Evolutionary conservation across 495 filamentous ascomycete species (phyloP), one percentile per base, ranked within the genome.

Genomic region (Talaromyces thailandensis): DNA sequence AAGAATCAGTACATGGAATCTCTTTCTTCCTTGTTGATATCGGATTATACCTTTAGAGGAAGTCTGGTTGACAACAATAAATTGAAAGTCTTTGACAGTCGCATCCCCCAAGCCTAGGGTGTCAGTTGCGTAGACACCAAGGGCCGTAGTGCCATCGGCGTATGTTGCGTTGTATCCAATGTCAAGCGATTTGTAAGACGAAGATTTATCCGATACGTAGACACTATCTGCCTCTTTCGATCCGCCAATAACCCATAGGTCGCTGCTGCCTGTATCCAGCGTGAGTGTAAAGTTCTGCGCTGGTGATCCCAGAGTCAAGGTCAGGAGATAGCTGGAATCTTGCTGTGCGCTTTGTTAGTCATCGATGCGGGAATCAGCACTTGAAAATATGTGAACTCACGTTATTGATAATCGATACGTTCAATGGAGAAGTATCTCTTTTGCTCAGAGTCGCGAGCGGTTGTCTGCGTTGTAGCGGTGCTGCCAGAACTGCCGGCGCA

Each of bases 101-200:
- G 76, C 73, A 21, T 77, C 78, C 2, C 84, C 89, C 64, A 96
- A 79, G 7, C 68, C 68, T 63, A 96, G 71, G 4, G 82, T 87
- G 69, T 96, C 92, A 4, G 81, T 86, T 18, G 84, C 88, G 72
- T 93, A 96, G 67, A 89, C 87, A 18, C 92, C 92, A 2, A 68
- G 68, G 2, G 89, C 86, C 35, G 82, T 85, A 3, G 85, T 85
- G 32, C 86, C 85, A 70, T 92, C 89, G 48, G 88, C 86, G 67
- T 96, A 96, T 14, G 83, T 83, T 52, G 93, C 93, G 66, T 89
- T 84, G 76, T 96, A 95, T 40, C 82, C 78, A 64, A 76, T 81
- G 58, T 82, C 81, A 48, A 92, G 68, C 63, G 84, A 83, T 52
- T 82, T 69, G 71, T 86, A 92, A 3, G 90, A 86, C 4, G 84